Percentiles rank a stretch among this genome's conserved stretches.
phyloP scores from a whole-genome alignment of 352 stramenopile species.

The Thalassiosira hispida region DNA sequence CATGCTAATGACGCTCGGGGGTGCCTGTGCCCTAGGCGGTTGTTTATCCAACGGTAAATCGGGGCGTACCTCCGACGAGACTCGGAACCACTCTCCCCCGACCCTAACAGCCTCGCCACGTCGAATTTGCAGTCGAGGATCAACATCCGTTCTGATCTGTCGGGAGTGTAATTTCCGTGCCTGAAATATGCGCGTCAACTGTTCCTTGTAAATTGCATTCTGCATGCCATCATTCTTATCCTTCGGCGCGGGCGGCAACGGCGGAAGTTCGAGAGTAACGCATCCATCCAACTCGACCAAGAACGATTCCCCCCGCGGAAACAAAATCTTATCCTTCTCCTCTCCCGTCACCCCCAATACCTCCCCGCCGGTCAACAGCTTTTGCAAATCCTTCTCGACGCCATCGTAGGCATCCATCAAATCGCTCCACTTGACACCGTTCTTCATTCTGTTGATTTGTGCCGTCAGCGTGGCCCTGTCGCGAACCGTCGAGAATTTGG shows the following conservation, averaged over 20 bases:
- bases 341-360: conserved; percentile 75
- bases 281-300: conserved; percentile 83
- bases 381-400: conserved; percentile 71
- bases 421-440: conserved; percentile 68
- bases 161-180: not conserved
- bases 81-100: conserved; percentile 77
- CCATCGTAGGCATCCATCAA: conserved; percentile 77
- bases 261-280: conserved; percentile 42
- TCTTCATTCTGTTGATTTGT: conserved; percentile 80
- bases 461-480: conserved; percentile 67
- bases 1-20: conserved; percentile 65
- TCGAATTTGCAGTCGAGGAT: conserved; percentile 71
- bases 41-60: conserved; percentile 66
- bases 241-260: conserved; percentile 8
- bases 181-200: not conserved
- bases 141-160: conserved; percentile 65
- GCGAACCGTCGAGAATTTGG: conserved; percentile 72
- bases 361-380: conserved; percentile 70
- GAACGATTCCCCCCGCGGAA: conserved; percentile 77
- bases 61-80: conserved; percentile 69
- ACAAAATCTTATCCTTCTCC: conserved; percentile 78
- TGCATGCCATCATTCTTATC: conserved; percentile 5
- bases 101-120: conserved; percentile 76
- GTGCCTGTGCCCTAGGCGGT: conserved; percentile 68
- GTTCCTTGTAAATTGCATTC: conserved; percentile 11